Percentiles rank a stretch among this genome's conserved stretches.
Conservation (phyloP, 2,329 filamentous ascomycete species). For the Pezicula carpinea region DNA sequence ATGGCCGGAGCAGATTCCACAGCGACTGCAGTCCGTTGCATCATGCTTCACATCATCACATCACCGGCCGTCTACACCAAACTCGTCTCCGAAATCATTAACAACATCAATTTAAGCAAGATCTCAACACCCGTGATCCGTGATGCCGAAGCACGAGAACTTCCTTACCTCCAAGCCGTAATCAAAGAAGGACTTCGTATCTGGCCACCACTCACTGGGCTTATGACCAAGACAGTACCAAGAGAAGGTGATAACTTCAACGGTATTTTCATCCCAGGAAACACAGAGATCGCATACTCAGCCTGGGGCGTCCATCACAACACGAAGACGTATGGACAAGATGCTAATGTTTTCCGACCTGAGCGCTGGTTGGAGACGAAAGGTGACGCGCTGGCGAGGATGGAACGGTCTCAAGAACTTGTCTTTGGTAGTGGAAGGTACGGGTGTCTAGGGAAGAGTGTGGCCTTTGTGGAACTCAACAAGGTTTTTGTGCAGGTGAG, state of each 20-base stretch:
- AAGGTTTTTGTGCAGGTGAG: constrained; percentile 42
- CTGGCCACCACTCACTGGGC: constrained; percentile 26
- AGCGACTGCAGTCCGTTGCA: constrained; percentile 47
- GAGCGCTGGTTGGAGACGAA: constrained; percentile 35
- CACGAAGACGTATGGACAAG: constrained; percentile 30
- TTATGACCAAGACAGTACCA: background rate
- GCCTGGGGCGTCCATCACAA: constrained; percentile 32
- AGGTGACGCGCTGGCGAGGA: constrained; percentile 22
- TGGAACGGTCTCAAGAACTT: constrained; percentile 37
- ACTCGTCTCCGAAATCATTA: constrained; percentile 39
- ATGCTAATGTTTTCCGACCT: constrained; percentile 37
- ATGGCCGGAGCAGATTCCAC: constrained; percentile 54
- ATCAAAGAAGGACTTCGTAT: constrained; percentile 37
- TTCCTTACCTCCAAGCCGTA: constrained; percentile 35
- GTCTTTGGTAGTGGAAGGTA: constrained; percentile 31
- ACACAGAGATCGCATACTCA: constrained; percentile 3
- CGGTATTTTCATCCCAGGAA: constrained; percentile 10
- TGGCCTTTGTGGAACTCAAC: constrained; percentile 43
- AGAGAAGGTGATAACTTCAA: background rate
- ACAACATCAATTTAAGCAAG: constrained; percentile 23
- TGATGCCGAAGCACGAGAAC: constrained; percentile 15
- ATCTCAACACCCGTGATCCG: constrained; percentile 24
- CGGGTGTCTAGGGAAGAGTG: constrained; percentile 39
- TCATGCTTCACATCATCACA: constrained; percentile 46
- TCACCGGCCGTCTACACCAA: constrained; percentile 39